Percentiles rank a stretch among this genome's conserved stretches.
phyloP scores from a whole-genome alignment of 1,139 yeast genomes.

The Blastobotrys elegans region DNA sequence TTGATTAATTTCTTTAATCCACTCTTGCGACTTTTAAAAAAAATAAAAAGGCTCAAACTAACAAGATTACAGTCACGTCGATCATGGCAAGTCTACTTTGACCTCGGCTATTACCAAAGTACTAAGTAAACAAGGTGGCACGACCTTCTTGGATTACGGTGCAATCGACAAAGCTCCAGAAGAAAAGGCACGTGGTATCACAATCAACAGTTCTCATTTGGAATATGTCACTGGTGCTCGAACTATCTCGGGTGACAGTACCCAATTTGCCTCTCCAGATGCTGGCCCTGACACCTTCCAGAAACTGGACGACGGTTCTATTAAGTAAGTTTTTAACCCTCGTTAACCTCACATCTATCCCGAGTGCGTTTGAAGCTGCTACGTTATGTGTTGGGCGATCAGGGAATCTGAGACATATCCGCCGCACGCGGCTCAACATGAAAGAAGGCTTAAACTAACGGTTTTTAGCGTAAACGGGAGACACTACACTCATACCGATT shows the following conservation, averaged over 20 bases:
- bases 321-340: neutral
- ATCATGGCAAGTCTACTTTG: slow-evolving; percentile 97
- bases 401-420: no score
- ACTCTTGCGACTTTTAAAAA: no score
- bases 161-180: slow-evolving; percentile 98
- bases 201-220: slow-evolving; percentile 95
- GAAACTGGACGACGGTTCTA: neutral
- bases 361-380: no score
- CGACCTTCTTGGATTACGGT: slow-evolving; percentile 85
- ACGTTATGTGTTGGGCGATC: no score
- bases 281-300: neutral
- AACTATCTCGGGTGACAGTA: neutral
- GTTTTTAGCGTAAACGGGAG: no score
- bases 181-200: slow-evolving; percentile 99
- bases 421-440: no score
- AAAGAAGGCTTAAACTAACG: no score
- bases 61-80: slow-evolving; percentile 60
- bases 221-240: slow-evolving; percentile 74
- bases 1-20: no score
- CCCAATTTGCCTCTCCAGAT: neutral
- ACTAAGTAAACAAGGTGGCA: slow-evolving; percentile 83
- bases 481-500: slow-evolving; percentile 95
- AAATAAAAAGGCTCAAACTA: neutral
- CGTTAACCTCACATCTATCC: no score
- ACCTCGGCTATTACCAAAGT: slow-evolving; percentile 99